A percentile compares a stretch with the other conserved stretches of the same genome.
phyloP scores from a whole-genome alignment of 2,329 filamentous ascomycete species.

The Exophiala alcalophila region DNA sequence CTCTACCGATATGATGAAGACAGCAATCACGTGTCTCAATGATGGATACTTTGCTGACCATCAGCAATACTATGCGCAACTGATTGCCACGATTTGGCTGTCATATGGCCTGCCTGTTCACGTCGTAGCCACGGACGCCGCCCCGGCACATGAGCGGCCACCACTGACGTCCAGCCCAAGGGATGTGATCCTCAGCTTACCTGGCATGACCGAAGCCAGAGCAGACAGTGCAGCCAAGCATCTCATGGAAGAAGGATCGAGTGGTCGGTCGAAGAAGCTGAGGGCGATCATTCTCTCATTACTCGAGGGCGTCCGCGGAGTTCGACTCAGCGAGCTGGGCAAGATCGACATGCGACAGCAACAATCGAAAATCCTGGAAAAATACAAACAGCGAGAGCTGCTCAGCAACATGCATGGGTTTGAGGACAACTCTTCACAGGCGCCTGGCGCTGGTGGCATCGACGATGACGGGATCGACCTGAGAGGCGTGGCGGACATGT shows the following conservation, averaged over 20 bases:
- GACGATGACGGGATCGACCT: slow-evolving; percentile 51
- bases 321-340: slow-evolving; percentile 90
- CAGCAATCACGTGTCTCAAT: slow-evolving; percentile 84
- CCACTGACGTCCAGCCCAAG: slow-evolving; percentile 67
- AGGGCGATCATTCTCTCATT: slow-evolving; percentile 78
- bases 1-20: slow-evolving; percentile 80
- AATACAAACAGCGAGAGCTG: slow-evolving; percentile 30
- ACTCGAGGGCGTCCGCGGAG: slow-evolving; percentile 79
- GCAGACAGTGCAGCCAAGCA: slow-evolving; percentile 64
- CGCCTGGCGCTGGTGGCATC: slow-evolving; percentile 45
- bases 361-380: slow-evolving; percentile 28
- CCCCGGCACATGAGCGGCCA: slow-evolving; percentile 24
- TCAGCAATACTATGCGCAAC: slow-evolving; percentile 82
- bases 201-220: slow-evolving; percentile 67
- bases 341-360: slow-evolving; percentile 56
- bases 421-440: slow-evolving; percentile 34
- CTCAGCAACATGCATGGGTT: slow-evolving; percentile 28
- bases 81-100: slow-evolving; percentile 82
- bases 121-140: slow-evolving; percentile 23
- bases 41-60: slow-evolving; percentile 96
- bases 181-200: slow-evolving; percentile 73
- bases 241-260: slow-evolving; percentile 53
- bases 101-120: slow-evolving; percentile 57
- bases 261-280: slow-evolving; percentile 68
- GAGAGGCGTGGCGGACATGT: slow-evolving; percentile 54